Evolutionary conservation across 306 rosid species (phyloP).

Genomic region (Cicer bijugum): DNA sequence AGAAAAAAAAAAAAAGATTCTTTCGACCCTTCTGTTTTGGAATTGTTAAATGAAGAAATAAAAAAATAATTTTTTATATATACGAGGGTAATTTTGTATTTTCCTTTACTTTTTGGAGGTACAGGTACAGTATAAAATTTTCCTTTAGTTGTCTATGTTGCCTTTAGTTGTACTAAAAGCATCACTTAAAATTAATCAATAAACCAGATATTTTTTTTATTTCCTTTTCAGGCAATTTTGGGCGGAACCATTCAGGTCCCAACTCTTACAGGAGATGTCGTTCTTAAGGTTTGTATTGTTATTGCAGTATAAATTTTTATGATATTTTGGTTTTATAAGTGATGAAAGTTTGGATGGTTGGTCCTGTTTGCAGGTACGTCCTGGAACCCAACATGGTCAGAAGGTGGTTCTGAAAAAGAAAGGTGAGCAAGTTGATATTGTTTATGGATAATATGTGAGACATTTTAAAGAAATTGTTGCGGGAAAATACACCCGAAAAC

Average conservation of each 20-base stretch:
- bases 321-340: conserved; percentile 24
- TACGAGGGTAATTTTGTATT: too few relatives aligned
- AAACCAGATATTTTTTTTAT: background rate
- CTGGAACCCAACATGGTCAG: conserved; percentile 88
- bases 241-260: conserved; percentile 94
- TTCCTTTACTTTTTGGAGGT: too few relatives aligned
- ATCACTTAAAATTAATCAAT: background rate
- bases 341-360: conserved; percentile 23
- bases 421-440: conserved; percentile 58
- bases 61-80: too few relatives aligned
- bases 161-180: conserved; percentile 2
- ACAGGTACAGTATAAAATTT: too few relatives aligned
- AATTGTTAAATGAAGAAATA: too few relatives aligned
- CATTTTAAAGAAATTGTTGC: background rate
- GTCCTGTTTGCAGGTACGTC: conserved; percentile 65
- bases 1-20: too few relatives aligned
- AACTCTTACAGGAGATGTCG: conserved; percentile 86
- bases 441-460: conserved; percentile 2
- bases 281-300: conserved; percentile 71
- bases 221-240: conserved; percentile 68
- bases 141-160: background rate
- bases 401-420: conserved; percentile 93
- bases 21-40: too few relatives aligned
- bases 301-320: conserved; percentile 14
- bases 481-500: conserved; percentile 13